phyloP scores from a whole-genome alignment of 176 grass and related monocot species.

The Zoysia japonica region DNA sequence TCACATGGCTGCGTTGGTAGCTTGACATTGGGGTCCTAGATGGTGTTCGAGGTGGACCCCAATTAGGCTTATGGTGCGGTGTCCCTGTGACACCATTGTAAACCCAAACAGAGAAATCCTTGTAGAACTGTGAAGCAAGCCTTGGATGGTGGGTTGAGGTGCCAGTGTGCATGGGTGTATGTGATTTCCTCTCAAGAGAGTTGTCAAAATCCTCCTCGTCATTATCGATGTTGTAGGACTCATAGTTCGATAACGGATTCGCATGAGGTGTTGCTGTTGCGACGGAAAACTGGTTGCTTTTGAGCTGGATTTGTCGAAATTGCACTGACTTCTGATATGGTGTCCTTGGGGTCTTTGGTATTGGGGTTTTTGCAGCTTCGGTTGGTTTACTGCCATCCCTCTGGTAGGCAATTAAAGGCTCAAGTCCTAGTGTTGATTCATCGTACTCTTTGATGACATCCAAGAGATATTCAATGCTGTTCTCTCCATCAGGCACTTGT shows the following conservation, averaged over 20 bases:
- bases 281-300: constrained; percentile 62
- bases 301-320: constrained; percentile 56
- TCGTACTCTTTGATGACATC: constrained; percentile 81
- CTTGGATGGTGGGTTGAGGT: constrained; percentile 50
- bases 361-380: constrained; percentile 57
- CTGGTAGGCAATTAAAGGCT: constrained; percentile 68
- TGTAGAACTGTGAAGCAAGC: constrained; percentile 74
- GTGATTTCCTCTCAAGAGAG: constrained; percentile 58
- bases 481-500: constrained; percentile 64
- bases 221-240: constrained; percentile 40
- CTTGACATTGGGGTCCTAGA: constrained; percentile 48
- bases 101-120: constrained; percentile 76
- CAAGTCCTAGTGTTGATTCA: constrained; percentile 61
- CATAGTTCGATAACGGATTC: constrained; percentile 38
- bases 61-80: constrained; percentile 49
- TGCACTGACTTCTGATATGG: constrained; percentile 55
- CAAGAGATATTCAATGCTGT: constrained; percentile 72
- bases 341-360: constrained; percentile 55
- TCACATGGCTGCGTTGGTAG: constrained; percentile 36
- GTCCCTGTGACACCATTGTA: constrained; percentile 62
- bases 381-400: constrained; percentile 55
- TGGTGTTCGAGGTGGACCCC: constrained; percentile 63
- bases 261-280: constrained; percentile 34
- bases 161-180: constrained; percentile 35
- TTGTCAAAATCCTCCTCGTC: constrained; percentile 59